Base-by-base conservation (phyloP, 1,284 basidiomycete species). In the Puccinia triticina region DNA sequence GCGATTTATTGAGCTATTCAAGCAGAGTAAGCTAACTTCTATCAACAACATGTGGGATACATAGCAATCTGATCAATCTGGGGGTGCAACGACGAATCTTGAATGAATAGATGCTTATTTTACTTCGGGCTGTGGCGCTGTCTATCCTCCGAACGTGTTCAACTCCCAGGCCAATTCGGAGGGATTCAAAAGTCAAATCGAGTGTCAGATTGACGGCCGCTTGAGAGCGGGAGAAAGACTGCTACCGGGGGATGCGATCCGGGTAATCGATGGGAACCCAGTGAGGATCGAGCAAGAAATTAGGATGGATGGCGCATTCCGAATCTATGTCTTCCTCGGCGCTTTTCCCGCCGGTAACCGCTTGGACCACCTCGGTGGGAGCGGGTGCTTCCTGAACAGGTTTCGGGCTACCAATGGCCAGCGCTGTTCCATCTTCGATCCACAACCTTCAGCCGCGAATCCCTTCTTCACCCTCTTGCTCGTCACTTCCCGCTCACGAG, bases 291-390 rank as follows among this genome's bases (percentile, higher is more conserved):
- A 86, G 83, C 86, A 86, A 74, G 86, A 85, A 59, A 79, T 86
- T 64, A 84, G 84, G 79, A 86, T 86, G 86, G 85, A 85, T 67
- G 86, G 86, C 23, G 85, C 85, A 26, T 86, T 86, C 84, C 85
- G 85, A 78, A 84, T 26, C 29, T 53, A 64, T 43, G 18, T 57
- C 12, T 55, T 59, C 16, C 55, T 67, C 34, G 40, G 34, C 26
- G n/a, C 53, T 29, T 40, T 57, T 26, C 29, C 40, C 16, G 37
- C 11, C 0, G 11, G 37, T 10, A 40, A n/a, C 1, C 72, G 46
- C 26, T 37, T 61, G 26, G 53, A 48, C 34, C 40, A 55, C 23
- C 43, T 75, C 32, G 43, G 16, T 61, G 82, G 83, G 23, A 83
- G 85, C 46, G 85, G 85, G 61, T 83, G 85, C 46, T 77, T 86